Base-by-base conservation (phyloP, 495 filamentous ascomycete genomes). In the Penicillium parvum region DNA sequence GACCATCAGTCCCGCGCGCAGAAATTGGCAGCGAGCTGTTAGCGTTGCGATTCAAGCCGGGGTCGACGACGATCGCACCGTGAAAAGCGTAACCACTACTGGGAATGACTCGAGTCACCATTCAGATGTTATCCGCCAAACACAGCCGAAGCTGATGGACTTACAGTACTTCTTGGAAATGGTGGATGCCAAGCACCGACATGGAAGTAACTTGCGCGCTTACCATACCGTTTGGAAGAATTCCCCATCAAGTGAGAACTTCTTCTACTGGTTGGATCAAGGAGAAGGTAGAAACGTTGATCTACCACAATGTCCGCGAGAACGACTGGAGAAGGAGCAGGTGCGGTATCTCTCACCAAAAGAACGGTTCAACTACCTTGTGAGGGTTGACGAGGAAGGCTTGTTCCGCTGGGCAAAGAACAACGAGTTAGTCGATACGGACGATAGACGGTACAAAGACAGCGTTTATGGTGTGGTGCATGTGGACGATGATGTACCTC, bases 191-290 rank as follows among this genome's bases (percentile, higher is more conserved):
- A 90, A 94, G 61, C 90, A 96, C 54, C 79, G 90, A 3, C 90
- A 95, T 59, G 90, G 90, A 1, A 78, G 77, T 20, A 92, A 96
- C 51, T 65, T 96, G 23, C 74, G 84, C n/a, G 73, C 77, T 9
- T 96, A 96, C 52, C 90, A 96, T 58, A 72, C 75, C 26, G 78
- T 83, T 42, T 96, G 90, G 90, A 87, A 89, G 60, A 75, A 75
- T 41, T 68, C 76, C 2, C 71, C 84, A 8, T 90, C 86, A 0
- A 76, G 77, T 6, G 82, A 96, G 60, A 95, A 91, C 55, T 96
- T 94, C 72, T 96, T 95, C 61, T 90, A 88, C 63, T 96, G 90
- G 90, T 73, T 96, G n/a, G 90, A 96, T 58, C 67, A 86, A 36
- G 90, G 90, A 3, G 83, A 81, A 27, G 86, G 86, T 5, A 74